phyloP scores from a whole-genome alignment of 768 basidiomycete species.

The Tulasnella sp. region DNA sequence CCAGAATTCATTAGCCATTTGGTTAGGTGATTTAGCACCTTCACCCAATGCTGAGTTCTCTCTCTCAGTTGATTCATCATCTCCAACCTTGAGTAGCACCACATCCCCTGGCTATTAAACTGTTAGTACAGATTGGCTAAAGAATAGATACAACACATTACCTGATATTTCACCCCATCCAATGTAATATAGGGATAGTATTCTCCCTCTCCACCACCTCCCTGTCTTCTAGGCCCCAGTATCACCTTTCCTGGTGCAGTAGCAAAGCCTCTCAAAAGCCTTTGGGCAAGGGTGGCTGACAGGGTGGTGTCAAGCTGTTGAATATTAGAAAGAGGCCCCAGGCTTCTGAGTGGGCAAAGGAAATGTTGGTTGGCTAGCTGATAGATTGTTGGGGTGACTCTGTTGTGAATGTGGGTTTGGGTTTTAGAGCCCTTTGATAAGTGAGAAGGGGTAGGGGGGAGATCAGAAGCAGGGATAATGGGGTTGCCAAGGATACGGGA shows the following conservation, averaged over 20 bases:
- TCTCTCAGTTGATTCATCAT: conserved; percentile 24
- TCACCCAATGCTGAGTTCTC: conserved; percentile 28
- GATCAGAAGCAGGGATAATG: background rate
- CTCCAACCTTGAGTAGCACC: conserved; percentile 38
- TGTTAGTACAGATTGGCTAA: background rate
- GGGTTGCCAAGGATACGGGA: background rate
- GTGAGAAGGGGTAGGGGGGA: background rate
- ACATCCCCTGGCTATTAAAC: conserved; percentile 48
- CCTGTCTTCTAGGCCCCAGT: background rate
- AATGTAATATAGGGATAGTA: background rate
- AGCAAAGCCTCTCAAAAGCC: background rate
- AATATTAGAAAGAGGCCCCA: background rate
- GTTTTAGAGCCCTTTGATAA: background rate
- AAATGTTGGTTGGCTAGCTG: background rate
- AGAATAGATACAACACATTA: background rate
- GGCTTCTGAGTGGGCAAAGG: background rate
- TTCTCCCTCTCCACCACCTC: background rate
- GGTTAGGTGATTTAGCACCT: conserved; percentile 29
- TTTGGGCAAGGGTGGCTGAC: background rate
- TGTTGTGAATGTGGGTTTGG: background rate
- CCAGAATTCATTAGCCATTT: conserved; percentile 56
- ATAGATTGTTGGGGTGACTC: background rate
- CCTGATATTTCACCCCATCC: background rate
- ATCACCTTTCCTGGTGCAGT: conserved; percentile 33
- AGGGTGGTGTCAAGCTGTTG: background rate